Evolutionary conservation across 495 filamentous ascomycete genomes (phyloP), one percentile per base, ranked within the genome.

Genomic region (Chlorociboria aeruginascens): DNA sequence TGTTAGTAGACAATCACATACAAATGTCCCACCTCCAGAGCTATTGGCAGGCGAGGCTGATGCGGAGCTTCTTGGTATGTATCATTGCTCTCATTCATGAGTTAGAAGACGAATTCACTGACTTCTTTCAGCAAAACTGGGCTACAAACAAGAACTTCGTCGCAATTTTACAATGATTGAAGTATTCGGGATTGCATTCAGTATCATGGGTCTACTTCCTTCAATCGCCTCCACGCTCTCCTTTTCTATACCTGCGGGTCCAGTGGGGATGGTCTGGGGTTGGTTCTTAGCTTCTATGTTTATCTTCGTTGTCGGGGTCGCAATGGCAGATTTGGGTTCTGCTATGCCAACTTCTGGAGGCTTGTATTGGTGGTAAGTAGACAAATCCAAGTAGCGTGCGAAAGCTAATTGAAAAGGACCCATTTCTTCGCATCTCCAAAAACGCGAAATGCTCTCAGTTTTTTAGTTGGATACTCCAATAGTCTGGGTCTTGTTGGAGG

Each of bases 381-480:
- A 29, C 3, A 9, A 30, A 30, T 46, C 16, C 10, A 9, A 38
- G n/a, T 44, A 6, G 7, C 28, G 14, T 7, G 37, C n/a, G 8
- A 28, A 7, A 2, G 3, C 46, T 40, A 29, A 46, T 30, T 34
- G 14, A 13, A 8, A 0, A 54, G 80, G 81, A 84, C 81, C 6
- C 79, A 83, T 51, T 81, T 75, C 63, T 83, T 82, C 57, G 67
- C 73, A 17, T 71, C 69, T 3, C 71, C 73, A 9, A 73, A 72
- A 40, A 76, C 68, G 39, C 70, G 79, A 43, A 82, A 81, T 57
- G 70, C 77, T 8, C 60, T 85, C 8, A 77, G 77, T 53, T 85
- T 83, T 56, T 59, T 85, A 28, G 81, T 85, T 25, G 81, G 81
- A 14, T 85, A 84, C 54, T 82, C 77, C 61, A 85, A 85, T 53